Evolutionary conservation across 2,329 filamentous ascomycete genomes (phyloP).

Genomic region (Arthrinium puccinioides): DNA sequence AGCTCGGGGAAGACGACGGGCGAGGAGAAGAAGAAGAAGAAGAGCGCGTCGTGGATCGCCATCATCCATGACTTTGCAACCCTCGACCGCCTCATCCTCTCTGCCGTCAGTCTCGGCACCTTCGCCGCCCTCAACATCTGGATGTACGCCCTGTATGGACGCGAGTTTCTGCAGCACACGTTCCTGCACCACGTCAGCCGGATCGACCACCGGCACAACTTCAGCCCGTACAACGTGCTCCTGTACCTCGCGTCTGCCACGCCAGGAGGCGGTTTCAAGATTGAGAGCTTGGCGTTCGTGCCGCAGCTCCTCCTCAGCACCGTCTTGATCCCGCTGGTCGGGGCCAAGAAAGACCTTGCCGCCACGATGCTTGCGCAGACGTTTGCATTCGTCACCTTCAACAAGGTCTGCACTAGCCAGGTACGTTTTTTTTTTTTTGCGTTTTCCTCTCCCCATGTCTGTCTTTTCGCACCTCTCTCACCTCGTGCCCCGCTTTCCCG

Average conservation of each 20-base stretch:
- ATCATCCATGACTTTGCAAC: conserved; percentile 39
- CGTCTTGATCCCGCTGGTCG: conserved; percentile 63
- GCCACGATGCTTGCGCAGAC: conserved; percentile 89
- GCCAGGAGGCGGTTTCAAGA: conserved; percentile 21
- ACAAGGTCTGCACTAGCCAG: conserved; percentile 98
- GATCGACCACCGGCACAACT: conserved; percentile 96
- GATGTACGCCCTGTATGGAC: conserved; percentile 78
- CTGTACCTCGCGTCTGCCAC: conserved; percentile 75
- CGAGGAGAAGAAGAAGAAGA: too few relatives aligned
- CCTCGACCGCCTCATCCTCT: conserved; percentile 47
- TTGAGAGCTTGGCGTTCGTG: conserved; percentile 80
- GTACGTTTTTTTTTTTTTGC: conserved; percentile 40
- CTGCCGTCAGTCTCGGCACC: conserved; percentile 58
- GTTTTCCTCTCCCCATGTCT: background rate
- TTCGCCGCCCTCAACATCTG: conserved; percentile 66
- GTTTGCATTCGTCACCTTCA: conserved; percentile 94
- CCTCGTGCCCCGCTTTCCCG: background rate
- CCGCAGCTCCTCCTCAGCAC: conserved; percentile 80
- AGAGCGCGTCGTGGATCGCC: too few relatives aligned
- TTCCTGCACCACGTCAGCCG: conserved; percentile 89
- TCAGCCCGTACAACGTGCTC: conserved; percentile 90
- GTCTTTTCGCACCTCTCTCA: background rate
- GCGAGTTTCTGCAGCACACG: conserved; percentile 79
- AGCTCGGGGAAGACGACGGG: conserved; percentile 8
- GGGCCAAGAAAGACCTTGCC: conserved; percentile 77